Evolutionary conservation across 306 rosid genomes (phyloP).

Genomic region (Pyrus pyrifolia): DNA sequence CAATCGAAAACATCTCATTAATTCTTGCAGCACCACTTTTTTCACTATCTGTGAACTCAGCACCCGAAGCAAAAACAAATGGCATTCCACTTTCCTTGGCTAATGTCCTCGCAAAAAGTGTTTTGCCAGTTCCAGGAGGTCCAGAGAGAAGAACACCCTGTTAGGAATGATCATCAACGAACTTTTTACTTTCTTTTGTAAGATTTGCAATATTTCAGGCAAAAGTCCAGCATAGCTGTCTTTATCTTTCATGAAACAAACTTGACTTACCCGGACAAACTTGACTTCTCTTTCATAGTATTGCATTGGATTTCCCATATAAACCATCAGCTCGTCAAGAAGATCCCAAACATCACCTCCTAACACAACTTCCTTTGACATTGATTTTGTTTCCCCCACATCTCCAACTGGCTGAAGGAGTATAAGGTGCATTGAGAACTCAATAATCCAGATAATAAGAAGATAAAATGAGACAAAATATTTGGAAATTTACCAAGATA

Average conservation of each 20-base stretch:
- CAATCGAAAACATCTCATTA: conserved; percentile 86
- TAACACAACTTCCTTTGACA: conserved; percentile 86
- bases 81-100: conserved; percentile 91
- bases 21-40: conserved; percentile 88
- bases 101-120: conserved; percentile 93
- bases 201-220: conserved; percentile 7
- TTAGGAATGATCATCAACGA: conserved; percentile 25
- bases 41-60: conserved; percentile 96
- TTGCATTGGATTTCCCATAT: conserved; percentile 98
- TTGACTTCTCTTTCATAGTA: conserved; percentile 81
- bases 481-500: conserved; percentile 53
- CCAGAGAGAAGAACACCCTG: conserved; percentile 99
- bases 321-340: conserved; percentile 93
- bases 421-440: conserved; percentile 9
- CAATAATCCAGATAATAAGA: conserved; percentile 1
- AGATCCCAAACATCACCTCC: conserved; percentile 99
- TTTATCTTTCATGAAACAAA: conserved; percentile 1
- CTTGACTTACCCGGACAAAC: conserved; percentile 80
- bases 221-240: conserved; percentile 10
- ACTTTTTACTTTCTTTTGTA: neutral
- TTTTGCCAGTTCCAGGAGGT: conserved; percentile 99
- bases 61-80: conserved; percentile 96
- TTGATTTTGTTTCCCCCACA: conserved; percentile 72
- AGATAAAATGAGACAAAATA: neutral
- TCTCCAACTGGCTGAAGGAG: conserved; percentile 75